A percentile compares a stretch with the other conserved stretches of the same genome.
phyloP scores from a whole-genome alignment of 2,329 filamentous ascomycete genomes.

The Thelonectria discophora region DNA sequence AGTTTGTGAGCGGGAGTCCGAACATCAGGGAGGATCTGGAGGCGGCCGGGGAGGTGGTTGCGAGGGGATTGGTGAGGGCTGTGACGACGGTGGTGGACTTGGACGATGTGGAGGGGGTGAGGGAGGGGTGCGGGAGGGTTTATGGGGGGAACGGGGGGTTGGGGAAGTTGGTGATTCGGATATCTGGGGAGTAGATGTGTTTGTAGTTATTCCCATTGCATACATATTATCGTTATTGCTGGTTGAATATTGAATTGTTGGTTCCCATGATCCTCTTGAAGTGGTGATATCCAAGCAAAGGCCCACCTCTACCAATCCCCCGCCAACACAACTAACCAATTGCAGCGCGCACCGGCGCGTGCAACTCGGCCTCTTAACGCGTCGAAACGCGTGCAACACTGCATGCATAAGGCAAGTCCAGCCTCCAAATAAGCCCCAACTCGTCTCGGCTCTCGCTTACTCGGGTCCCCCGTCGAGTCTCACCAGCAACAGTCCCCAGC shows the following conservation, averaged over 20 bases:
- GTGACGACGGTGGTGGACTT: slow-evolving; percentile 54
- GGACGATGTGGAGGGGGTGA: slow-evolving; percentile 54
- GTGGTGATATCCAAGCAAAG: not conserved
- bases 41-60: slow-evolving; percentile 51
- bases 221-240: not conserved
- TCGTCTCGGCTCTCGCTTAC: slow-evolving; percentile 8
- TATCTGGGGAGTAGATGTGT: slow-evolving; percentile 17
- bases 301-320: not conserved
- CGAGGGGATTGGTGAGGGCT: slow-evolving; percentile 52
- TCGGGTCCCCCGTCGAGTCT: slow-evolving; percentile 10
- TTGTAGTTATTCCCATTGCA: not conserved
- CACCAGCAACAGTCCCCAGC: not conserved
- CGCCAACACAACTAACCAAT: not conserved
- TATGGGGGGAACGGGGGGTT: slow-evolving; percentile 37
- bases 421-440: slow-evolving; percentile 17
- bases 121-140: slow-evolving; percentile 52
- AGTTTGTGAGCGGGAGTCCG: slow-evolving; percentile 56
- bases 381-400: slow-evolving; percentile 28
- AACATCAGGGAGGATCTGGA: slow-evolving; percentile 54
- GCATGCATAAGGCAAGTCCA: not conserved
- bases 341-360: not conserved
- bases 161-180: slow-evolving; percentile 43
- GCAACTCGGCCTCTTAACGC: slow-evolving; percentile 24
- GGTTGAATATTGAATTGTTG: not conserved
- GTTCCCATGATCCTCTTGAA: no score